Evolutionary conservation across 257 asterid genomes (phyloP).

Genomic region (Solanum verrucosum): DNA sequence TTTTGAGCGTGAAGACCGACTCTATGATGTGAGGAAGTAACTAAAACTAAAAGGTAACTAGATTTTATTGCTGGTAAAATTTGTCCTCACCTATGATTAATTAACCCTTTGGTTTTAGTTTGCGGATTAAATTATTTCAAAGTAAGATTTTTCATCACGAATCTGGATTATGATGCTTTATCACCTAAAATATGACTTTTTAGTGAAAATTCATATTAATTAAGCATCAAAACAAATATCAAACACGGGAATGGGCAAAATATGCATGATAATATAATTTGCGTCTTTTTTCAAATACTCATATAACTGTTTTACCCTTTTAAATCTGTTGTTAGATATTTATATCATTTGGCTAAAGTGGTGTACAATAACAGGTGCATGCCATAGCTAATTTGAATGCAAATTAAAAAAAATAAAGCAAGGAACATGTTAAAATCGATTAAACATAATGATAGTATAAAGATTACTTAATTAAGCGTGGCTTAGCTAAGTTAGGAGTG

Average conservation of each 20-base stretch:
- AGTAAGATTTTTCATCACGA: neutral
- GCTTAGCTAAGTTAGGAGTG: neutral
- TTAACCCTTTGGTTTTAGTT: too few species aligned
- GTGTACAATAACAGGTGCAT: neutral
- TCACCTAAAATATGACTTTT: neutral
- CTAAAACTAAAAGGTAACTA: neutral
- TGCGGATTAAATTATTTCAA: neutral
- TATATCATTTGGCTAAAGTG: neutral
- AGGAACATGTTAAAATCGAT: too few species aligned
- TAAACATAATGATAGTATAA: neutral
- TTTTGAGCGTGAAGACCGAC: neutral
- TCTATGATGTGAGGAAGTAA: neutral
- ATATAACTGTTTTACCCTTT: neutral
- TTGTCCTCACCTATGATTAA: neutral
- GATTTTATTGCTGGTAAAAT: neutral
- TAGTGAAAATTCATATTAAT: neutral
- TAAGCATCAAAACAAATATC: neutral
- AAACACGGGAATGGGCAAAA: accelerated
- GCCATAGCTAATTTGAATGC: neutral
- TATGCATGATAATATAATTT: neutral
- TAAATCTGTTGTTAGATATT: neutral
- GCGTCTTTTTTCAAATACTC: neutral
- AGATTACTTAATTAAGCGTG: neutral
- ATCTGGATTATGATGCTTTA: neutral
- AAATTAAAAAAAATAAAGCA: too few species aligned